Base-by-base conservation (phyloP, 2,329 filamentous ascomycete species). In the Bimuria novae-zelandiae region DNA sequence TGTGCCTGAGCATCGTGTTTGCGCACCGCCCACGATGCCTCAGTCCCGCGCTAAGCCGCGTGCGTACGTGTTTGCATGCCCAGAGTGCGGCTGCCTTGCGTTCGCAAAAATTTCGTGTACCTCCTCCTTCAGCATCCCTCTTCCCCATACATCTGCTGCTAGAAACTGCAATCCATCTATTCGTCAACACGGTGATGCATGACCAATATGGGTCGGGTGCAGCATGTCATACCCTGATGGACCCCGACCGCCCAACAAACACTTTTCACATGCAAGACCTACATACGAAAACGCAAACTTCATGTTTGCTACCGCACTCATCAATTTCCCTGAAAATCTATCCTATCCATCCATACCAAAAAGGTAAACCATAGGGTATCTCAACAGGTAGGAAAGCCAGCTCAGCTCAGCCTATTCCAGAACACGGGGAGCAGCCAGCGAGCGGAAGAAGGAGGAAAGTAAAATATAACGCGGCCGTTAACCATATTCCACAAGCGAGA, bases 321-420 rank as follows among this genome's bases (percentile, higher is more conserved):
- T 37, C 32, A 19, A 5, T 35, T 14, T 19, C 19, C 23, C 17
- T 35, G 23, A 6, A 22, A 33, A 16, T 23, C n/a, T n/a, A n/a
- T n/a, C 40, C n/a, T 23, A 46, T 46, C 10, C 14, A 14, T n/a
- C 16, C 43, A 16, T n/a, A n/a, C 22, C 36, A 40, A 21, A 27
- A 37, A 19, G 30, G 36, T 32, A 21, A 54, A 23, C 30, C 25
- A 37, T 44, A 48, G 52, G 52, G 52, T 55, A 52, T 55, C 53
- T 55, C 53, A 52, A 49, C 29, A 43, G 53, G 53, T 55, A 55
- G 52, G 52, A 45, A 30, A 36, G 19, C 32, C n/a, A 21, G n/a
- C n/a, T n/a, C n/a, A n/a, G n/a, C 50, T 25, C 33, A 36, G 33
- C n/a, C 33, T 17, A 7, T n/a, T 6, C 29, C 16, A 41, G 3